Evolutionary conservation across 768 basidiomycete species (phyloP).

Genomic region (Tulasnella calospora): DNA sequence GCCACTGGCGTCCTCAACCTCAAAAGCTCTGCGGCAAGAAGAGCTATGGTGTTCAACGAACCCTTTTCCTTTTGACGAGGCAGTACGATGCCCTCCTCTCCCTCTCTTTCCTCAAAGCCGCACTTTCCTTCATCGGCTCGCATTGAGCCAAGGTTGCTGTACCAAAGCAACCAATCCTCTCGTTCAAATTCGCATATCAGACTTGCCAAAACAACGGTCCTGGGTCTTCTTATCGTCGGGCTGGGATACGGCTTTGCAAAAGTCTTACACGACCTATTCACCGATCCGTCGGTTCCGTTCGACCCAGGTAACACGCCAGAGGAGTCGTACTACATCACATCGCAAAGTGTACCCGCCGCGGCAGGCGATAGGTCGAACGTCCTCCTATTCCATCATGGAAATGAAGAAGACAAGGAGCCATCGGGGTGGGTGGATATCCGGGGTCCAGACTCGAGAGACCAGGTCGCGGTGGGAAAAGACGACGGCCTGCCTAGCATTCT

Average conservation of each 20-base stretch:
- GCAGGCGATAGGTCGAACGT: neutral
- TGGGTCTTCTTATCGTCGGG: neutral
- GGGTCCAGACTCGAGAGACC: neutral
- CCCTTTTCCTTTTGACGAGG: neutral
- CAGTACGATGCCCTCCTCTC: neutral
- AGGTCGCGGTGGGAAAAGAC: neutral
- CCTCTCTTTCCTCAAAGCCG: neutral
- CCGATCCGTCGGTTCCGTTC: neutral
- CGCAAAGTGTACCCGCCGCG: neutral
- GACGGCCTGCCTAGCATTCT: neutral
- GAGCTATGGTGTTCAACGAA: neutral
- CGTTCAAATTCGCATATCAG: neutral
- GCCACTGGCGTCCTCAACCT: neutral
- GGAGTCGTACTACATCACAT: slow-evolving; percentile 4
- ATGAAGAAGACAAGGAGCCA: neutral
- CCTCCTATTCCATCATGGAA: slow-evolving; percentile 7
- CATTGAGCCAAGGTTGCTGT: neutral
- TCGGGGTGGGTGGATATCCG: neutral
- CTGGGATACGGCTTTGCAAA: slow-evolving; percentile 1
- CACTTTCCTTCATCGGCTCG: neutral
- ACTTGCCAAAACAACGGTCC: neutral
- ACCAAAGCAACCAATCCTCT: neutral
- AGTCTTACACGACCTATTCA: neutral
- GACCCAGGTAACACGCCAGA: neutral
- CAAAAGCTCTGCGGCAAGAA: neutral